Evolutionary conservation across 306 rosid species (phyloP).

Genomic region (Prunus kanzakura): DNA sequence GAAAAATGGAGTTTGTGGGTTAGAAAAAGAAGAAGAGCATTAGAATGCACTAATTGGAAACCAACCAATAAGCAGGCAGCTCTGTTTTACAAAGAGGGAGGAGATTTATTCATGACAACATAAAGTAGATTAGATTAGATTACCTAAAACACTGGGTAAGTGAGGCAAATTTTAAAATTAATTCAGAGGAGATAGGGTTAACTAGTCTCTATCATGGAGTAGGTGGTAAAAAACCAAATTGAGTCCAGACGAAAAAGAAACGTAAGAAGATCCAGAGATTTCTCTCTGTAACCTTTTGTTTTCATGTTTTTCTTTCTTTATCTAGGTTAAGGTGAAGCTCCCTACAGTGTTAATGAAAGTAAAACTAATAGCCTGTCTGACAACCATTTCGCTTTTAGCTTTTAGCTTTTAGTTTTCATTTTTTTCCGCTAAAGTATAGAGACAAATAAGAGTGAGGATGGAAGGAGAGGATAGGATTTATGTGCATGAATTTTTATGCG

Average conservation of each 20-base stretch:
- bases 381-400: no score
- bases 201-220: constrained; percentile 25
- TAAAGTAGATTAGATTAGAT: background rate
- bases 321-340: no score
- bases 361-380: no score
- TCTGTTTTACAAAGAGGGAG: no score
- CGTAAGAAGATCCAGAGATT: constrained; percentile 22
- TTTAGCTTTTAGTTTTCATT: no score
- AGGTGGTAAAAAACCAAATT: constrained; percentile 28
- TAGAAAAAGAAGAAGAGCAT: background rate
- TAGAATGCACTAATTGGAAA: constrained; percentile 12
- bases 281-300: background rate
- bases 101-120: background rate
- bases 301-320: constrained; percentile 8
- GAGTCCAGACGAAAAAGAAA: constrained; percentile 19
- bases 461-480: no score
- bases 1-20: background rate
- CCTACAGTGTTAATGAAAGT: no score
- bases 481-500: no score
- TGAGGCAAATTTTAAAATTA: background rate
- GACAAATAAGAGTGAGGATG: no score
- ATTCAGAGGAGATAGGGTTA: constrained; percentile 21
- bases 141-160: background rate
- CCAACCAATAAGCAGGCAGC: no score
- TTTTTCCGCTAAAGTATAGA: no score